phyloP scores from a whole-genome alignment of 345 rosid genomes.

The Eutrema heterophyllum region DNA sequence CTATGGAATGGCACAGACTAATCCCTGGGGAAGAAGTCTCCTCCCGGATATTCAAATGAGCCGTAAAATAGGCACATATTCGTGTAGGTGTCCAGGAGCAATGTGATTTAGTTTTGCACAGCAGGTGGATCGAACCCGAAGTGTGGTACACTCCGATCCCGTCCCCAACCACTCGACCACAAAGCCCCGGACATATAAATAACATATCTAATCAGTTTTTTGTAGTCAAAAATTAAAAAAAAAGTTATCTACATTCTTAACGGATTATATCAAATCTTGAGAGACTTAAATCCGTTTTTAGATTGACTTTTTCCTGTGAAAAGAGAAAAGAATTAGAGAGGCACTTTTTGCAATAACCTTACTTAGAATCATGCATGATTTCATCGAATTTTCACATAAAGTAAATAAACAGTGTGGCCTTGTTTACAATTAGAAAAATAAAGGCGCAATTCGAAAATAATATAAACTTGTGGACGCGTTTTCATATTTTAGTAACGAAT shows the following conservation, averaged over 20 bases:
- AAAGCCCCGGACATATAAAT: not conserved
- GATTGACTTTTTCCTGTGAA: not conserved
- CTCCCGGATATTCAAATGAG: no score
- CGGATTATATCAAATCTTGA: not conserved
- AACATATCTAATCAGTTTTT: not conserved
- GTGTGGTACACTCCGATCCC: no score
- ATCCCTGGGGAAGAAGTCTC: no score
- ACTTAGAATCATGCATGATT: not conserved
- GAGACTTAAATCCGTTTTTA: not conserved
- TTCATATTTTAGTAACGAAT: not conserved
- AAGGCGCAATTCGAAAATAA: not conserved
- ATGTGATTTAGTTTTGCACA: no score
- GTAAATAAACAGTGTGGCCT: not conserved
- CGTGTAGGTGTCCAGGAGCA: no score
- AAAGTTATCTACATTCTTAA: not conserved
- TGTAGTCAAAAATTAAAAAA: not conserved
- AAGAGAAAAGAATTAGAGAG: not conserved
- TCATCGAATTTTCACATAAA: not conserved
- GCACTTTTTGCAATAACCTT: not conserved
- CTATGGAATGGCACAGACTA: no score
- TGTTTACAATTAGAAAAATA: not conserved
- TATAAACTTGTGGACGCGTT: not conserved
- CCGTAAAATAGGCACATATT: no score
- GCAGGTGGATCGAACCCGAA: no score
- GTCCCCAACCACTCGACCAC: no score